A percentile compares a stretch with the other conserved stretches of the same genome.
phyloP scores from a whole-genome alignment of 2,329 filamentous ascomycete species.

The Alternaria tenuissima region DNA sequence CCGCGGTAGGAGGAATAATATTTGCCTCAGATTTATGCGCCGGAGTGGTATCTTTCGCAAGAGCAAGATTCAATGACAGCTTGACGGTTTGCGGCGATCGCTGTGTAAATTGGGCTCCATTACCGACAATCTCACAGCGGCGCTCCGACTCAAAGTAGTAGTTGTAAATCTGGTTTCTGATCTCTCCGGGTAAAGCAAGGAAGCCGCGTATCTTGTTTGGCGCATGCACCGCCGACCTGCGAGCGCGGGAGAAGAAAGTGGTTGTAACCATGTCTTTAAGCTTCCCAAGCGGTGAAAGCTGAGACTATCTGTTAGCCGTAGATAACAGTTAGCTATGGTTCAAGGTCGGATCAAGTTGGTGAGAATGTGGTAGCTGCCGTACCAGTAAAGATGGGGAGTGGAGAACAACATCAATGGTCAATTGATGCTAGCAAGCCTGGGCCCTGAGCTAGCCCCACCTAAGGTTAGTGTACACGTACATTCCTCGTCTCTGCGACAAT shows the following conservation, averaged over 20 bases:
- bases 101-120: slow-evolving; percentile 16
- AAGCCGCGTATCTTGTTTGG: slow-evolving; percentile 38
- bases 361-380: neutral
- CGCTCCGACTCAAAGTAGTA: slow-evolving; percentile 43
- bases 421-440: slow-evolving; percentile 4
- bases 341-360: neutral
- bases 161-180: slow-evolving; percentile 59
- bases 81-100: slow-evolving; percentile 22
- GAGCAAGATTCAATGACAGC: slow-evolving; percentile 14
- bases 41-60: neutral
- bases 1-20: neutral
- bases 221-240: slow-evolving; percentile 5
- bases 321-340: neutral
- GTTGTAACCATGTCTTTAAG: slow-evolving; percentile 3
- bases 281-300: neutral
- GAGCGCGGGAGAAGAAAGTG: slow-evolving; percentile 24
- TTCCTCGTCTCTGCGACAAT: slow-evolving; percentile 2
- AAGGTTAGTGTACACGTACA: slow-evolving; percentile 4
- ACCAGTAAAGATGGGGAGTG: neutral
- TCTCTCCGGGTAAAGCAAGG: slow-evolving; percentile 57
- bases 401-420: neutral
- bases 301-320: neutral
- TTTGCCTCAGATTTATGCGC: neutral
- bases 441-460: slow-evolving; percentile 4
- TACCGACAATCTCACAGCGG: slow-evolving; percentile 37